phyloP scores from a whole-genome alignment of 2,329 filamentous ascomycete genomes.

The Xylariaceae sp. region DNA sequence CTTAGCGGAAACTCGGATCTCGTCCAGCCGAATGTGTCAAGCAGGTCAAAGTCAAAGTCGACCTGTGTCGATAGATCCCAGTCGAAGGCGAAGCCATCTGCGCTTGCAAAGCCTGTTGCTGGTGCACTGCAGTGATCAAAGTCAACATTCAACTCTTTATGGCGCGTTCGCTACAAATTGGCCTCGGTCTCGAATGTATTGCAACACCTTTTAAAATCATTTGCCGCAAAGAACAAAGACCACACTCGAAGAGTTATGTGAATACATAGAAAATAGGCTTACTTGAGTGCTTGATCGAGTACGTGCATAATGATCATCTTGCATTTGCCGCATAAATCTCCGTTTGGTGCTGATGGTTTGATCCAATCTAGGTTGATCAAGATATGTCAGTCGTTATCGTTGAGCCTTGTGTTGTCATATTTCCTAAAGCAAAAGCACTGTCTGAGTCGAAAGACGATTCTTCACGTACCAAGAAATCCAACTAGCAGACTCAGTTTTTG shows the following conservation, averaged over 20 bases:
- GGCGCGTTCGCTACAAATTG: too few species aligned
- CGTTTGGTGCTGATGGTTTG: slow-evolving; percentile 44
- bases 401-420: too few species aligned
- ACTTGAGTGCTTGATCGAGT: slow-evolving; percentile 48
- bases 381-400: too few species aligned
- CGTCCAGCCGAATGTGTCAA: slow-evolving; percentile 49
- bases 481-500: slow-evolving; percentile 50
- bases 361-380: slow-evolving; percentile 39
- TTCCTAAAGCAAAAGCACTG: too few species aligned
- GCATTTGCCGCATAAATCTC: slow-evolving; percentile 43
- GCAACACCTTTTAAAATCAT: too few species aligned
- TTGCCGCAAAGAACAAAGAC: too few species aligned
- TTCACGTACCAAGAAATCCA: slow-evolving; percentile 36
- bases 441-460: too few species aligned
- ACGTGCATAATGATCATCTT: slow-evolving; percentile 48
- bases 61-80: slow-evolving; percentile 33
- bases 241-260: too few species aligned
- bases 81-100: slow-evolving; percentile 23
- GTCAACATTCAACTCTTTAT: too few species aligned
- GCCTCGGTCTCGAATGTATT: too few species aligned
- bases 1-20: slow-evolving; percentile 22
- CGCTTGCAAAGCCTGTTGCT: slow-evolving; percentile 12
- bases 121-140: too few species aligned
- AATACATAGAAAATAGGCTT: too few species aligned
- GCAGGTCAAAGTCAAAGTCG: slow-evolving; percentile 44